These are phyloP conservation scores for Cryptococcus depauperatus DNA, from an alignment of 1,284 basidiomycete genomes.

Conservation along the genomic window DNA sequence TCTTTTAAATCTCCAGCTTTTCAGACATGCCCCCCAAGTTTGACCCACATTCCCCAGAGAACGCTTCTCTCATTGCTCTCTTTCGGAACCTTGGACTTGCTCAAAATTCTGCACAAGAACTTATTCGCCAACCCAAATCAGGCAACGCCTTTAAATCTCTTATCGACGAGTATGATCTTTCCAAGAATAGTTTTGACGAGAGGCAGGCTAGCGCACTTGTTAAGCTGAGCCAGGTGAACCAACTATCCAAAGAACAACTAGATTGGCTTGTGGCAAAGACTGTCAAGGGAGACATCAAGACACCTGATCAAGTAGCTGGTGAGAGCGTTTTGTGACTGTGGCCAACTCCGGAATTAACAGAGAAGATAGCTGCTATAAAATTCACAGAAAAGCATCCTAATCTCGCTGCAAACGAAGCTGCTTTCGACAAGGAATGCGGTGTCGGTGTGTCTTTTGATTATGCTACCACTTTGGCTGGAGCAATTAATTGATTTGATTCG, in stretches of 20 bases:
- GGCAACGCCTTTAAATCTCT: slow-evolving; percentile 63
- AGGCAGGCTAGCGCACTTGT: slow-evolving; percentile 70
- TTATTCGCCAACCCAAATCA: slow-evolving; percentile 68
- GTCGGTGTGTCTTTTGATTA: slow-evolving; percentile 58
- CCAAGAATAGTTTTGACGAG: slow-evolving; percentile 56
- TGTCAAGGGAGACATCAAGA: slow-evolving; percentile 63
- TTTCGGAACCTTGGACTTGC: slow-evolving; percentile 75
- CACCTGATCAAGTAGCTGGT: slow-evolving; percentile 82
- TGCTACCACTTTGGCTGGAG: neutral
- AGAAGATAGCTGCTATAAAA: slow-evolving; percentile 62
- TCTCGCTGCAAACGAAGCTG: slow-evolving; percentile 55
- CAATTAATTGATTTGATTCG: slow-evolving; percentile 2
- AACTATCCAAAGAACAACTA: slow-evolving; percentile 55
- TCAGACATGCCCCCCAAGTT: slow-evolving; percentile 50
- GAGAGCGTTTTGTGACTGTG: slow-evolving; percentile 24
- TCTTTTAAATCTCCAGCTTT: neutral
- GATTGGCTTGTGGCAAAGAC: slow-evolving; percentile 64
- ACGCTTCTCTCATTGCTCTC: slow-evolving; percentile 52
- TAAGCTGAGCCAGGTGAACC: slow-evolving; percentile 61
- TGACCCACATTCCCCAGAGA: slow-evolving; percentile 48
- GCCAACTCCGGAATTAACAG: neutral
- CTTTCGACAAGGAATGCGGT: slow-evolving; percentile 76
- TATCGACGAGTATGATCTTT: slow-evolving; percentile 56
- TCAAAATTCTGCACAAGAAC: slow-evolving; percentile 71
- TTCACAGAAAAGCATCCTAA: slow-evolving; percentile 58